These are phyloP conservation scores for Eremomyces bilateralis DNA, from an alignment of 495 filamentous ascomycete species.

Conservation along the genomic window DNA sequence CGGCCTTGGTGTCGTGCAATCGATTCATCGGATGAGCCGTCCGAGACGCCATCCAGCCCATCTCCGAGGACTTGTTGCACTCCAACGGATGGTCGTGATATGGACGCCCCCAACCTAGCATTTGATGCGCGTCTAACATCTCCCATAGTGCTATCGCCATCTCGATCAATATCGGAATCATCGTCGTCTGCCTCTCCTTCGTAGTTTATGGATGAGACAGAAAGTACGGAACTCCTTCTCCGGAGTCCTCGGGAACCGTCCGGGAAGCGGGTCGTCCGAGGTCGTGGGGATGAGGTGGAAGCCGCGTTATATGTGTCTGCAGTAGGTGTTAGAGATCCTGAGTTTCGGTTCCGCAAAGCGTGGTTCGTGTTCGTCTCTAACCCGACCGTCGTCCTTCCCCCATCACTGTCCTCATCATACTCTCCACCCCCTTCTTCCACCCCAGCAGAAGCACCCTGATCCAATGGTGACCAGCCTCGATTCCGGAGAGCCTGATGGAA, in stretches of 20 bases:
- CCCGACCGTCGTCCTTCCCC: constrained; percentile 17
- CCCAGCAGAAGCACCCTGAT: too few species aligned
- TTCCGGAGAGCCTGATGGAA: constrained; percentile 1
- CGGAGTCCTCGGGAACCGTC: constrained; percentile 13
- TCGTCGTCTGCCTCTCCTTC: constrained; percentile 15
- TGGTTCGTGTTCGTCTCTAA: constrained; percentile 16
- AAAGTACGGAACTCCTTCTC: constrained; percentile 12
- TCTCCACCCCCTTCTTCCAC: constrained; percentile 6
- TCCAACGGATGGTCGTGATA: too few species aligned
- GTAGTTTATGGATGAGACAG: constrained; percentile 11
- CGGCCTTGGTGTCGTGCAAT: constrained; percentile 2
- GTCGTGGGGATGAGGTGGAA: constrained; percentile 9
- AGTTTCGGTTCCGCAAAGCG: constrained; percentile 15
- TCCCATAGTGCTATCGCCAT: constrained; percentile 9
- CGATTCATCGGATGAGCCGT: constrained; percentile 13
- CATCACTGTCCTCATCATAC: constrained; percentile 14
- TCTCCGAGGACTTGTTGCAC: too few species aligned
- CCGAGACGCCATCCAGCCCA: constrained; percentile 10
- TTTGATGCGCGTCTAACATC: constrained; percentile 6
- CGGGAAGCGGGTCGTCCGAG: constrained; percentile 9
- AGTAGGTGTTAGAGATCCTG: constrained; percentile 20
- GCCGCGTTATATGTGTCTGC: constrained; percentile 15
- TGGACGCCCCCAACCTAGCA: constrained; percentile 5
- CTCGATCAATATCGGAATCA: constrained; percentile 11
- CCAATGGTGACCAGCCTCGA: constrained; percentile 10